Base-by-base conservation (phyloP, 169 alveolate genomes). In the Eimeria praecox region DNA sequence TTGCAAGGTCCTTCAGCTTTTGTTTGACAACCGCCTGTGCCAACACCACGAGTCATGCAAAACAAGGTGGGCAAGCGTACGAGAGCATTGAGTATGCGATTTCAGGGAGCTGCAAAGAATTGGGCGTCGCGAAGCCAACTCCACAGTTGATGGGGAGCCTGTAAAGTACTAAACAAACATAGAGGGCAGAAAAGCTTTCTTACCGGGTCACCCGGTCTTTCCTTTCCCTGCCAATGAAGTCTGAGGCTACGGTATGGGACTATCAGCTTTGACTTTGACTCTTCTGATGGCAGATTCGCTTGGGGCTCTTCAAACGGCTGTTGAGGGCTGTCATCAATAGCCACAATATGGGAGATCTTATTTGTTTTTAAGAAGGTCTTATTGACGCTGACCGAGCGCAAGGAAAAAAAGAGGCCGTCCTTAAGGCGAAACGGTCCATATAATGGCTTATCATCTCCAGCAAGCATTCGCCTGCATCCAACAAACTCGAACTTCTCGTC, bases 351-450 rank as follows among this genome's bases (percentile, higher is more conserved):
- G 8, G 94, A 87, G 12, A 87, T 52, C 64, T 87, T 87, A 44
- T 87, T 42, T n/a, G 94, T 40, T 46, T 24, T 59, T 30, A 87
- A 20, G 75, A 87, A 87, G 9, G 52, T 83, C 1, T 27, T n/a
- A 46, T 42, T 83, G 24, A 62, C 66, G 18, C 35, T 62, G 38
- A 62, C 83, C 16, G 83, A 64, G 18, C 42, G 42, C 52, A 59
- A 54, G 18, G 83, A 59, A 87, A 62, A 42, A 20, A 87, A 87
- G 22, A 87, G 54, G 49, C 94, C 94, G 75, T 87, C 94, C 64
- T 87, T 87, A 27, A 87, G 94, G 35, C 83, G 94, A 35, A 87
- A 42, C 24, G 94, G 94, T 42, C 94, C 94, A 42, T 10, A 22
- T 1, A 87, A 38, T 87, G 52, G 85, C 42, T 42, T 66, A 1